Base-by-base conservation (phyloP, 257 asterid genomes). In the Osmanthus fragrans region DNA sequence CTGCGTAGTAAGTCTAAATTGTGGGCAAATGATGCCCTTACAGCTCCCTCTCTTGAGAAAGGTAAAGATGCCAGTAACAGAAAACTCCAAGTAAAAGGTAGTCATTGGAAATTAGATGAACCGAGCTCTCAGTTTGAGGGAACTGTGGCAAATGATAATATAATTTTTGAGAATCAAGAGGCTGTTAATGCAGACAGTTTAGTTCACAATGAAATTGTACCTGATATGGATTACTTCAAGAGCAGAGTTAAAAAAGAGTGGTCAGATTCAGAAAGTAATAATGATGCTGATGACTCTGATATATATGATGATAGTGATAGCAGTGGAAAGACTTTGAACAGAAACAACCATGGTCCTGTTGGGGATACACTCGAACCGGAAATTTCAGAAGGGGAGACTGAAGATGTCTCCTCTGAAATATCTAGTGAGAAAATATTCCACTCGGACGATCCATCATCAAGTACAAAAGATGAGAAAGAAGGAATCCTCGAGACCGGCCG, bases 11-110 rank as follows among this genome's bases (percentile, higher is more conserved):
- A 82, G 85, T 89, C 99, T 75, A 91, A 96, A 82, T 64, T 96
- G 88, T 96, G 99, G 99, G 97, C 92, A 63, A 93, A 96, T 75
- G 99, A 96, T 88, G 74, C 97, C 49, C 73, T 85, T 45, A 77
- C 86, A 72, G 90, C 87, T 78, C 80, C 89, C n/a, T 81, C 94
- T 77, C 80, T 81, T 23, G 84, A 77, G 72, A 83, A 58, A 75
- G 78, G 79, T 72, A 79, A 84, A 80, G 83, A 40, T 29, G 82
- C 65, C 51, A 23, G 70, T 68, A 80, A 80, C 66, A 79, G 78
- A 76, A 77, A 86, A 73, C 42, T n/a, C 54, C 78, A 77, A 80
- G 77, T 63, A 80, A 79, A 86, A 69, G 82, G 36, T 42, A 75
- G 74, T 54, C 81, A 80, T 49, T 76, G 78, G 39, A 74, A 70